A percentile compares a stretch with the other conserved stretches of the same genome.
Conservation (phyloP, 768 basidiomycete species). For the Kwoniella bestiolae region DNA sequence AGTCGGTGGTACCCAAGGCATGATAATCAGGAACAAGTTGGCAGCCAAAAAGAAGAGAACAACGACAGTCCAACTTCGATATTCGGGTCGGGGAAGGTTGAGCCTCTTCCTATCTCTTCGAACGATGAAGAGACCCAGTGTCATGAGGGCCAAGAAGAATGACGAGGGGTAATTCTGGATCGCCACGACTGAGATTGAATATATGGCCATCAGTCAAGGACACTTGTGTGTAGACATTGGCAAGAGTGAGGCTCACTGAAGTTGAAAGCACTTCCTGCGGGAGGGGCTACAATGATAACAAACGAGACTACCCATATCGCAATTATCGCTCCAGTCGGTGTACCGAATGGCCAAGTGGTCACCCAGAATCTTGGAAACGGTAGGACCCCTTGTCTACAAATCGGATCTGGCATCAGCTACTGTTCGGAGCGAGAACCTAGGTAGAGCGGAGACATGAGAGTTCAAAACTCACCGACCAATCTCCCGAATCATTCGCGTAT, state of each 20-base stretch:
- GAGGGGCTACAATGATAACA: slow-evolving; percentile 64
- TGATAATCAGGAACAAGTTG: slow-evolving; percentile 54
- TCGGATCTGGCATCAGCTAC: background rate
- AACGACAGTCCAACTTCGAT: slow-evolving; percentile 39
- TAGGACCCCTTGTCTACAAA: slow-evolving; percentile 62
- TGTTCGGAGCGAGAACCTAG: background rate
- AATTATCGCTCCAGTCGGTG: slow-evolving; percentile 69
- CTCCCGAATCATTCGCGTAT: slow-evolving; percentile 63
- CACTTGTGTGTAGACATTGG: background rate
- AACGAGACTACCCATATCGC: slow-evolving; percentile 68
- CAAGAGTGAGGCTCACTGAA: slow-evolving; percentile 58
- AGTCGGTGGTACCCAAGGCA: slow-evolving; percentile 54
- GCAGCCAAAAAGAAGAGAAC: slow-evolving; percentile 43
- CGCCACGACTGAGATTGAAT: slow-evolving; percentile 24
- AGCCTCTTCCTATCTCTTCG: slow-evolving; percentile 45
- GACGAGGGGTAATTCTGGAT: slow-evolving; percentile 33
- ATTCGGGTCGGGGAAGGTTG: slow-evolving; percentile 42
- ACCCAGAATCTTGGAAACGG: slow-evolving; percentile 69
- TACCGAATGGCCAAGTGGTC: slow-evolving; percentile 71
- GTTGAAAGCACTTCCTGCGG: slow-evolving; percentile 74
- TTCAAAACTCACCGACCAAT: slow-evolving; percentile 50
- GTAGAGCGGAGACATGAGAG: background rate
- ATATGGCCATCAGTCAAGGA: background rate
- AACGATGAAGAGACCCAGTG: slow-evolving; percentile 56
- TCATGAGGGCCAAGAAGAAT: slow-evolving; percentile 51